These are phyloP conservation scores for Tuber melanosporum DNA, from an alignment of 495 filamentous ascomycete species.

Conservation along the genomic window DNA sequence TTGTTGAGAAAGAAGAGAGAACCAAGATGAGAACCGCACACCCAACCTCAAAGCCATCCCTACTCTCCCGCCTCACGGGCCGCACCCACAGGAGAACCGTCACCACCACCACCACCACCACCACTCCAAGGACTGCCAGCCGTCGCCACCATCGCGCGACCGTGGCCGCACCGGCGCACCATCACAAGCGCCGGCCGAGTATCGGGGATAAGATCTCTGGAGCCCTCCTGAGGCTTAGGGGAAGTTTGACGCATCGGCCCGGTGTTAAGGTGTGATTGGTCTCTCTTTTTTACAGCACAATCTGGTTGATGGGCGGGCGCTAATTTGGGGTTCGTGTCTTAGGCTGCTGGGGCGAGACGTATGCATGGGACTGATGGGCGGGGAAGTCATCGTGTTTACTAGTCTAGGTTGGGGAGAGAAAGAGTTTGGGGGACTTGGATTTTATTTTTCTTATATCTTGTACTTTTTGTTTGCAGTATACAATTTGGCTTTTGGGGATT, in stretches of 20 bases:
- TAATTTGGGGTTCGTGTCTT: background rate
- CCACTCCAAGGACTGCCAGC: conserved; percentile 41
- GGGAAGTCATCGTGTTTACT: conserved; percentile 43
- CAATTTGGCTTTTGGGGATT: too few relatives aligned
- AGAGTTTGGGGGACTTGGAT: background rate
- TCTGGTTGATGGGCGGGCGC: background rate
- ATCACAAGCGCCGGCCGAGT: conserved; percentile 53
- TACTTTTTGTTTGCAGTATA: background rate
- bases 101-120: conserved; percentile 45
- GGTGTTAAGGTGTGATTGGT: conserved; percentile 54
- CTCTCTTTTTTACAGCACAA: conserved; percentile 3
- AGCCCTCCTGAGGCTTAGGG: conserved; percentile 60
- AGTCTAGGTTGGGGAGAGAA: conserved; percentile 9
- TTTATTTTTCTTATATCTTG: background rate
- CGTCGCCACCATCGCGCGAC: conserved; percentile 22
- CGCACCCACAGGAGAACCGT: conserved; percentile 43
- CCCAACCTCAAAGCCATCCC: conserved; percentile 26
- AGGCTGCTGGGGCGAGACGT: conserved; percentile 64
- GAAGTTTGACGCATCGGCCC: conserved; percentile 55
- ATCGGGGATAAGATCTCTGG: conserved; percentile 66
- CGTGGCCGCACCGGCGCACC: conserved; percentile 45
- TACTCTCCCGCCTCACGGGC: conserved; percentile 32
- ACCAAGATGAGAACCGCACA: conserved; percentile 27
- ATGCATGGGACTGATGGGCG: conserved; percentile 69
- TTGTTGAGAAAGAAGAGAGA: conserved; percentile 5